A percentile compares a stretch with the other conserved stretches of the same genome.
Evolutionary conservation across 1,284 basidiomycete genomes (phyloP).

Genomic region (Malassezia caprae): DNA sequence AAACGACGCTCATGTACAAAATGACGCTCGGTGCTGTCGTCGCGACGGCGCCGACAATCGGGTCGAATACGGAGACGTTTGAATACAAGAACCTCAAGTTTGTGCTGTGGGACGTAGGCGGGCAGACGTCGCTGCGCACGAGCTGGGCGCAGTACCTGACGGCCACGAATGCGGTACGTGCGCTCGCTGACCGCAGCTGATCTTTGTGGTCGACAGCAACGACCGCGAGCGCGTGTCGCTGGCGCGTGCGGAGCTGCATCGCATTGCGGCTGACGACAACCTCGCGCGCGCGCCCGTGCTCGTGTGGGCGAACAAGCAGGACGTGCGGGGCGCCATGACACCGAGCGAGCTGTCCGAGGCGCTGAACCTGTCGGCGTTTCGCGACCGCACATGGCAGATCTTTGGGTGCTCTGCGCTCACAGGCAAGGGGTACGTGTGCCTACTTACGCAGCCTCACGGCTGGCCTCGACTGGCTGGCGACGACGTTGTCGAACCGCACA

Average conservation of each 20-base stretch:
- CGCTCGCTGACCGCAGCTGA: constrained; percentile 29
- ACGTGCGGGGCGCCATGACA: constrained; percentile 49
- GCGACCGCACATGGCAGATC: constrained; percentile 53
- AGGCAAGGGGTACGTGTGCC: constrained; percentile 31
- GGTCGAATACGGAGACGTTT: constrained; percentile 48
- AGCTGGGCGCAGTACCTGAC: constrained; percentile 51
- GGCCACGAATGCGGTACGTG: constrained; percentile 47
- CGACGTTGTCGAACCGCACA: constrained; percentile 3
- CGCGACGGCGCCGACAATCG: constrained; percentile 52
- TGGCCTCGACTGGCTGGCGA: constrained; percentile 42
- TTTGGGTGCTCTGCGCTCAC: constrained; percentile 53
- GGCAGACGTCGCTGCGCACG: constrained; percentile 50
- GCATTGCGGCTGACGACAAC: constrained; percentile 46
- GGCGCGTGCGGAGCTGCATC: constrained; percentile 51
- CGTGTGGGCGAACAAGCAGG: constrained; percentile 54
- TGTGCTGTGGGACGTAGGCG: constrained; percentile 52
- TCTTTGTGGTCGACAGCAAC: constrained; percentile 53
- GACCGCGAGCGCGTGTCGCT: constrained; percentile 50
- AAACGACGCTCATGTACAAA: constrained; percentile 52
- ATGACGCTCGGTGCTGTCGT: constrained; percentile 54
- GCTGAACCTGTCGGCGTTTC: constrained; percentile 51
- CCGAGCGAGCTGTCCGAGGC: constrained; percentile 52
- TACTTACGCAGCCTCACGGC: constrained; percentile 23
- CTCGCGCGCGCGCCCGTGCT: constrained; percentile 50
- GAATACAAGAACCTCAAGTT: constrained; percentile 53